Base-by-base conservation (phyloP, 2,329 filamentous ascomycete species). In the Alternaria sp. region DNA sequence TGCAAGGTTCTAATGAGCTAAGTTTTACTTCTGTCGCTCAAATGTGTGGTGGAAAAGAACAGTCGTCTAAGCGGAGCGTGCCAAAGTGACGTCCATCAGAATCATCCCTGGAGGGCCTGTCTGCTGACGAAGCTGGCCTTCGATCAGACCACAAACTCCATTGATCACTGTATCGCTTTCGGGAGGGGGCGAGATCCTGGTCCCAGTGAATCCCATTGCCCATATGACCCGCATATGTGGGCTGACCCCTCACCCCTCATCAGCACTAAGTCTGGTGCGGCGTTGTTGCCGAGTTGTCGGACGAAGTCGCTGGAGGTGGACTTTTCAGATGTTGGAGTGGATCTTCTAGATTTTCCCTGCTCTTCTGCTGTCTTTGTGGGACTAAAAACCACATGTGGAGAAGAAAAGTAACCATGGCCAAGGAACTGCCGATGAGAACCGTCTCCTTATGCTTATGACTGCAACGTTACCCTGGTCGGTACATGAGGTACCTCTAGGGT, bases 181-280 rank as follows among this genome's bases (percentile, higher is more conserved):
- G n/a, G 45, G 43, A 41, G 57, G 48, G 48, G 54, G 46, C 54
- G 28, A 54, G 28, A 44, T 48, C 56, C 53, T 63, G 57, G 54
- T 25, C 57, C 40, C 38, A 54, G 28, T 30, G 28, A 46, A 43
- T 46, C 34, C 44, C 28, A 30, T 30, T 30, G 28, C 28, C 28
- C 53, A 46, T 62, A 38, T 62, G 52, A 57, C 62, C 59, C 62
- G 55, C 59, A 57, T 57, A 50, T 56, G 38, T 57, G 48, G 59
- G 52, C 28, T 62, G 55, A 57, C 53, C 55, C 59, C 62, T 58
- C 54, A 55, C 22, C 52, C 51, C 55, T 50, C 53, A 40, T 57
- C 41, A 44, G 48, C 51, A 46, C 43, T 57, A 59, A 54, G 38
- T 40, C 30, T 34, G 45, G 48, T 36, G 32, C 12, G 40, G 52